Base-by-base conservation (phyloP, 2,329 filamentous ascomycete species). In the Sporothrix curviconia region DNA sequence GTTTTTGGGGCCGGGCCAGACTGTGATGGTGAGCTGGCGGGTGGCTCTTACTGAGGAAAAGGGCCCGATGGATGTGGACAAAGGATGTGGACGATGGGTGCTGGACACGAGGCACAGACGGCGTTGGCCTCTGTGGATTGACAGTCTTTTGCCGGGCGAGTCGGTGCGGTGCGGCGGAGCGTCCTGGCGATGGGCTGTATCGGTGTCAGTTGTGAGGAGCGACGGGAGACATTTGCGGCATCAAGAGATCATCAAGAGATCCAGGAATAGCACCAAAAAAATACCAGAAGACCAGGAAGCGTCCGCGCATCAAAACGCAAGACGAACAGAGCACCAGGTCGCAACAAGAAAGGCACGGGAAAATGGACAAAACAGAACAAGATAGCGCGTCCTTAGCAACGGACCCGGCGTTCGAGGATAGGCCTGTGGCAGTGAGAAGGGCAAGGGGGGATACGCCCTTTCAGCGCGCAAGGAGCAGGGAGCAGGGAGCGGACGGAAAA, bases 351-450 rank as follows among this genome's bases (percentile, higher is more conserved):
- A 32, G 49, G 37, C 40, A 34, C 50, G 36, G 12, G 39, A 12
- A 32, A 42, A 43, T n/a, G 50, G 22, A 40, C 15, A 9, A 40
- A 6, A 7, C n/a, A 17, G 3, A 40, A 43, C 37, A 24, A 32
- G 37, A 53, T 54, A 54, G 39, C 39, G 51, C 39, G 28, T 25
- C 36, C 15, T 34, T 34, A 22, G 51, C 39, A 32, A 54, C 39
- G 19, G 51, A 54, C 51, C 51, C 34, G 39, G 51, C 17, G 51
- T 44, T 54, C 51, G 39, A 54, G 39, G 25, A 43, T 25, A 9
- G 39, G 17, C 39, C 11, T 32, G 51, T 54, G 39, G 50, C 43
- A 54, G 51, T 34, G 39, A 34, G 28, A 54, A 51, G 51, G 51
- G 25, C 39, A 11, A 36, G 14, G 8, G 51, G 42, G n/a, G n/a